Base-by-base conservation (phyloP, 2,329 filamentous ascomycete genomes). In the Thelonectria discophora region DNA sequence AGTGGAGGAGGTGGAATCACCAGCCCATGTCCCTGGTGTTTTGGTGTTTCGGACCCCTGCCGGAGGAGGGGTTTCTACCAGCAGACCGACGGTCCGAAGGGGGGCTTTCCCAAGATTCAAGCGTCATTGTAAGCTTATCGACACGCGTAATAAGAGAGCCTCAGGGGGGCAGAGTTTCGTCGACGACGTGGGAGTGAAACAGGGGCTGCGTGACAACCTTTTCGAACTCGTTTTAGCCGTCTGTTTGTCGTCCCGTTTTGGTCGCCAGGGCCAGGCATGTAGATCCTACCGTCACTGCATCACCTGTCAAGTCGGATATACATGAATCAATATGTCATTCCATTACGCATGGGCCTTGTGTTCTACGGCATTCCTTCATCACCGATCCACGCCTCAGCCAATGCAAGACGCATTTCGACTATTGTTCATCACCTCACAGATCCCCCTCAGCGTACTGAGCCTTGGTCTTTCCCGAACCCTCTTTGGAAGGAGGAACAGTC, bases 71-170 rank as follows among this genome's bases (percentile, higher is more conserved):
- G n/a, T 6, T 5, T 10, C 39, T 6, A 15, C n/a, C 27, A n/a
- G 37, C 34, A 60, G 42, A 17, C 39, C 42, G 18, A 37, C 34
- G 15, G 11, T 21, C 42, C 42, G 42, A 13, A 20, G 21, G 42
- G 8, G 21, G 21, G 6, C 21, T 6, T 3, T 6, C 6, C 21
- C 21, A 24, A 24, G 21, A 37, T 45, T 45, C 42, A 45, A 45
- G 18, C 42, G 17, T 45, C 42, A 45, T 24, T 45, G 20, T 45
- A 45, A 45, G 42, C 42, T 45, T 45, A 45, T 45, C 18, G 13
- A 45, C 42, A 45, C 42, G 17, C 20, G 34, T 37, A 15, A 13
- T 4, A 12, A 37, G n/a, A 37, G 11, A 37, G 11, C 34, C 11
- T 15, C 34, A 37, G 15, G 34, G 7, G 34, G 9, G 32, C 5